Base-by-base conservation (phyloP, 2,329 filamentous ascomycete species). In the Boeremia lycopersici region DNA sequence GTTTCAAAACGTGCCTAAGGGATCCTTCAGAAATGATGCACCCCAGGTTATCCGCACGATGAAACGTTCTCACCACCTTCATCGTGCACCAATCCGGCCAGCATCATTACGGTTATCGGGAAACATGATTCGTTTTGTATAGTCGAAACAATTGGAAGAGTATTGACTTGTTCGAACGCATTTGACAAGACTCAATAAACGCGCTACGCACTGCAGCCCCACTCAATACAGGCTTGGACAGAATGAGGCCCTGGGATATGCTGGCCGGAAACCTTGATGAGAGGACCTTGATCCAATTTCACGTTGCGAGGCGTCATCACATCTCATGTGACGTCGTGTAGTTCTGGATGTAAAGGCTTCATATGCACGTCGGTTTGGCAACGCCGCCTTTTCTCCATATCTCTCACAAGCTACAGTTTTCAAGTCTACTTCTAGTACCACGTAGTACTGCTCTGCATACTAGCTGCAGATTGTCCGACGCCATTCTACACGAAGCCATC, bases 1-100 rank as follows among this genome's bases (percentile, higher is more conserved):
- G 50, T 60, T 57, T 57, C 47, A 38, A 56, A 57, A 54, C 43
- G 10, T 35, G 42, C 45, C 28, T 49, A 23, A 48, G 35, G 30
- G 36, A 45, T 33, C 33, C 5, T 36, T n/a, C 8, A n/a, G 9
- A 17, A 5, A 35, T 46, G 15, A 28, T 1, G 11, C 31, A 23
- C 23, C 52, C 46, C 30, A 35, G 29, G 15, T 10, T 19, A 1
- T 9, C 35, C 8, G 13, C 13, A 15, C 17, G 38, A 34, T 31
- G 30, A 41, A 17, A 42, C 34, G 15, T 12, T 25, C 4, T 17
- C 12, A 19, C 11, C 25, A 25, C n/a, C 29, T n/a, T 42, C 12
- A 17, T 25, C 4, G 31, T 25, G 19, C 12, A 25, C 28, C 15
- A 25, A 8, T 12, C n/a, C 9, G 28, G 9, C 6, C 35, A 19